These are phyloP conservation scores for Eucalyptus marginata DNA, from an alignment of 345 rosid species.

Conservation along the genomic window DNA sequence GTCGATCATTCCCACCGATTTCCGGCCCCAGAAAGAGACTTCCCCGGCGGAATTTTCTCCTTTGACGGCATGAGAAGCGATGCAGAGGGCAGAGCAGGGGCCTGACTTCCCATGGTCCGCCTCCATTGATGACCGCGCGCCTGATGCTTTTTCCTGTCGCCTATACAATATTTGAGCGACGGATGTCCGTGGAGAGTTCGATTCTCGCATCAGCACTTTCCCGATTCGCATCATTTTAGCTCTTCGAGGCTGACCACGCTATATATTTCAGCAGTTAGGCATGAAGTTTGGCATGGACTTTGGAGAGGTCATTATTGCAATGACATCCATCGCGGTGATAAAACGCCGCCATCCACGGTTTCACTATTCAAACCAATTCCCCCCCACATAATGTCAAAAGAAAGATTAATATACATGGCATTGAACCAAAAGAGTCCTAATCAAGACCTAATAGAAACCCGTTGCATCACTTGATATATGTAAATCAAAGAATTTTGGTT, in stretches of 20 bases:
- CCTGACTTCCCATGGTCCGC: not conserved
- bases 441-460: not conserved
- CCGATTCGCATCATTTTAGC: not conserved
- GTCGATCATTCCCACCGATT: not conserved
- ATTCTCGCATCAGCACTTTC: not conserved
- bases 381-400: not conserved
- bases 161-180: not conserved
- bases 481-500: not conserved
- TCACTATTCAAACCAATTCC: not conserved
- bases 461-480: not conserved
- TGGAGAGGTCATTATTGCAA: not conserved
- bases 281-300: not conserved
- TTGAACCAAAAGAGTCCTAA: not conserved
- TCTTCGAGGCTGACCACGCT: not conserved
- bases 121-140: not conserved
- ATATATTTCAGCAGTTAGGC: not conserved
- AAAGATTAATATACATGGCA: not conserved
- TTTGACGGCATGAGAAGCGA: not conserved
- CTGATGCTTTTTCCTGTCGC: not conserved
- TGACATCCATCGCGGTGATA: not conserved
- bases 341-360: not conserved
- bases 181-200: not conserved
- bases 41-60: not conserved
- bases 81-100: not conserved
- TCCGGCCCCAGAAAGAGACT: not conserved